Percentiles rank a stretch among this genome's conserved stretches.
These are phyloP conservation scores for Diaporthe ilicicola DNA, from an alignment of 2,329 filamentous ascomycete genomes.

Conservation along the genomic window DNA sequence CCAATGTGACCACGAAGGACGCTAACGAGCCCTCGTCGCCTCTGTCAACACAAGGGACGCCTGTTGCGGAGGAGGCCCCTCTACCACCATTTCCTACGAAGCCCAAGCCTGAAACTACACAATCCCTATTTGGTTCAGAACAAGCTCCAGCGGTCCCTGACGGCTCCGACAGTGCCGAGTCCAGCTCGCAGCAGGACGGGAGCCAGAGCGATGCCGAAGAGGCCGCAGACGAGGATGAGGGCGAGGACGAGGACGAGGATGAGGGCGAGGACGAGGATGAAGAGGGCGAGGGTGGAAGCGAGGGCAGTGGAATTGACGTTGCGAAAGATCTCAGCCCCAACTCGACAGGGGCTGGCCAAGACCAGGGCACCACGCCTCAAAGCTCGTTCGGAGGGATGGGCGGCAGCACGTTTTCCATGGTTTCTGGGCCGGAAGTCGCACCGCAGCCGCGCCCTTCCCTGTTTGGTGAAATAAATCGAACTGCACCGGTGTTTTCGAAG, in stretches of 20 bases:
- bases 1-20: slow-evolving; percentile 40
- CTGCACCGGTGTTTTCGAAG: slow-evolving; percentile 63
- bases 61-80: slow-evolving; percentile 36
- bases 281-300: slow-evolving; percentile 54
- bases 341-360: slow-evolving; percentile 52
- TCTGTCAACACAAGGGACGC: slow-evolving; percentile 28
- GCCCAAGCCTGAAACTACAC: slow-evolving; percentile 37
- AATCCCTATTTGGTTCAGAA: slow-evolving; percentile 38
- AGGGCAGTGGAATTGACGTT: slow-evolving; percentile 71
- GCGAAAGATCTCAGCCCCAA: slow-evolving; percentile 69
- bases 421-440: slow-evolving; percentile 56
- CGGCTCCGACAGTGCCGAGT: slow-evolving; percentile 43
- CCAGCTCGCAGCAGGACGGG: slow-evolving; percentile 38
- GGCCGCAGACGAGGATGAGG: slow-evolving; percentile 53
- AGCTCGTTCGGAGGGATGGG: slow-evolving; percentile 65
- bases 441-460: slow-evolving; percentile 49
- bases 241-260: slow-evolving; percentile 58
- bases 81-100: slow-evolving; percentile 40
- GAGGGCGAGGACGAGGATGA: slow-evolving; percentile 58
- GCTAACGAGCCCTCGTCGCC: neutral
- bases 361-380: slow-evolving; percentile 63
- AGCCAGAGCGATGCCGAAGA: slow-evolving; percentile 45
- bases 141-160: slow-evolving; percentile 45
- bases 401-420: slow-evolving; percentile 56
- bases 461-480: slow-evolving; percentile 63